phyloP scores from a whole-genome alignment of 768 basidiomycete genomes.

The Hysterangium stoloniferum region DNA sequence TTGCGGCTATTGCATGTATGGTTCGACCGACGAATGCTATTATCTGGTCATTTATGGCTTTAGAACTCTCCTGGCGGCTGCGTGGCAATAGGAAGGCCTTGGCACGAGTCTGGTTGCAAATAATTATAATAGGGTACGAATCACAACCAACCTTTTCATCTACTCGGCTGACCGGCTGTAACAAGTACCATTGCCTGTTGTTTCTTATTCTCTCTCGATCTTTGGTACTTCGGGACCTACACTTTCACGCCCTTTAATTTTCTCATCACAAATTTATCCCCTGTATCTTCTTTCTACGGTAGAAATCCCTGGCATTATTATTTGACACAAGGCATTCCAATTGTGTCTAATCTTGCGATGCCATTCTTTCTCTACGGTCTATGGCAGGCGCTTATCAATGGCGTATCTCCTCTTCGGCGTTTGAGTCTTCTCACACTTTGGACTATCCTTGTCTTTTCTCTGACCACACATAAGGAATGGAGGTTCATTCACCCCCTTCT shows the following conservation, averaged over 20 bases:
- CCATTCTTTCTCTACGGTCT: constrained; percentile 67
- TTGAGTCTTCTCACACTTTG: constrained; percentile 49
- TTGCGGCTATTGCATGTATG: constrained; percentile 74
- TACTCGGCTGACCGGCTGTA: not conserved
- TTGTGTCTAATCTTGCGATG: constrained; percentile 64
- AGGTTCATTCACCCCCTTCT: constrained; percentile 90
- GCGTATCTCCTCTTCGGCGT: constrained; percentile 22
- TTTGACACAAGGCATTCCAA: constrained; percentile 74
- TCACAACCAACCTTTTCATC: constrained; percentile 15
- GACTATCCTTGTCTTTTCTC: constrained; percentile 64
- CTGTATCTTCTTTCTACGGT: constrained; percentile 91
- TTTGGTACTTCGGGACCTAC: constrained; percentile 54
- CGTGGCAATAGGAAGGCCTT: constrained; percentile 28
- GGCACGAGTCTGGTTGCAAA: constrained; percentile 31
- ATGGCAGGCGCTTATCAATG: constrained; percentile 26
- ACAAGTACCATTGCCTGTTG: constrained; percentile 17
- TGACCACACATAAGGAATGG: constrained; percentile 95
- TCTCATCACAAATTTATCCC: constrained; percentile 70
- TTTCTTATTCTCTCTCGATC: constrained; percentile 48
- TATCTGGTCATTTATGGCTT: constrained; percentile 73
- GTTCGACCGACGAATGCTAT: constrained; percentile 85
- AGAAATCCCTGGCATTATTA: constrained; percentile 85
- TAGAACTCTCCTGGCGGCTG: constrained; percentile 43
- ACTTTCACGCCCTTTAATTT: constrained; percentile 81
- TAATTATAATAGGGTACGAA: constrained; percentile 40